Conservation (phyloP, 306 rosid species). For the Cicer yamashitae region DNA sequence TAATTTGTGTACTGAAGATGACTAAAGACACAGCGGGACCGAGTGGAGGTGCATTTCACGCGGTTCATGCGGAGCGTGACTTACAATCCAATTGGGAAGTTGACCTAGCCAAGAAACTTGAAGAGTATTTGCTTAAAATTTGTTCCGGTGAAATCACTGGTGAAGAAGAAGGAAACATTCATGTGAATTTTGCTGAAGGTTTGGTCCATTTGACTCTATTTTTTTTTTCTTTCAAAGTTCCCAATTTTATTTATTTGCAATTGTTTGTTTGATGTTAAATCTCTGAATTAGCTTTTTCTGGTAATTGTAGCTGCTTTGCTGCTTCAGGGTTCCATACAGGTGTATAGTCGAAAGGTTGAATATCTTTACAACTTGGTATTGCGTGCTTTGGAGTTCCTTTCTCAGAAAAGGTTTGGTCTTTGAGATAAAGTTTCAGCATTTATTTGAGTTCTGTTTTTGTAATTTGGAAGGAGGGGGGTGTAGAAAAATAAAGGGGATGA, state of each 20-base stretch:
- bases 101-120: conserved; percentile 85
- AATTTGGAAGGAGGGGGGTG: background rate
- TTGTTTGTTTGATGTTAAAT: background rate
- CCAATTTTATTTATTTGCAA: background rate
- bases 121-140: conserved; percentile 79
- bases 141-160: conserved; percentile 79
- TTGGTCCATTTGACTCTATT: background rate
- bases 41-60: conserved; percentile 58
- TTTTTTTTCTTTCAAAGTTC: background rate
- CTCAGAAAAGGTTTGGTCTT: conserved; percentile 81
- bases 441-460: background rate
- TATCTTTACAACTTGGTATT: conserved; percentile 83
- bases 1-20: conserved; percentile 53
- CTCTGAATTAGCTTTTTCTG: conserved; percentile 43
- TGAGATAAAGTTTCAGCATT: conserved; percentile 15
- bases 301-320: conserved; percentile 87
- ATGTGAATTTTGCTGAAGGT: conserved; percentile 94
- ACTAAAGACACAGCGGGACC: conserved; percentile 53
- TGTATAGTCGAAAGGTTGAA: conserved; percentile 93
- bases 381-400: conserved; percentile 93
- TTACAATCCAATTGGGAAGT: conserved; percentile 93
- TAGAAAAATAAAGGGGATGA: background rate
- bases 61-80: conserved; percentile 90
- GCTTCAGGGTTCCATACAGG: conserved; percentile 95
- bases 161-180: conserved; percentile 59